phyloP scores from a whole-genome alignment of 78 protist genomes.

The Dictyostelium purpureum region DNA sequence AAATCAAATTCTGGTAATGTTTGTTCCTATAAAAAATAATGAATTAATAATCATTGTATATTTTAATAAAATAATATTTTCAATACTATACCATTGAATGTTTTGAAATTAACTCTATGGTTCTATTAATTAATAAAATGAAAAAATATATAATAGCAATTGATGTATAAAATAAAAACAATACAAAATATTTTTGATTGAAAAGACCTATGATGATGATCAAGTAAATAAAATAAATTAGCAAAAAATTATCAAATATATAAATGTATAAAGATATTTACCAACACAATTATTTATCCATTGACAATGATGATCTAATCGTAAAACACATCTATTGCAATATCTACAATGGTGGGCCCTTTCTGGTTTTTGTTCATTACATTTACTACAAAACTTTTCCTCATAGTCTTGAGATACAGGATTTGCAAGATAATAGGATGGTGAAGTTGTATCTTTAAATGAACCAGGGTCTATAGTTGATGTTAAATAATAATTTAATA shows the following conservation, averaged over 20 bases:
- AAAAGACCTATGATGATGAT: no score
- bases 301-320: constrained; percentile 91
- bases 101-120: not conserved
- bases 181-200: constrained; percentile 84
- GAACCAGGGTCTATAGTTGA: constrained; percentile 41
- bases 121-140: constrained; percentile 14
- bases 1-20: constrained; percentile 26
- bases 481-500: constrained; percentile 27
- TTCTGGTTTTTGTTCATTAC: constrained; percentile 77
- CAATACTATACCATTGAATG: constrained; percentile 6
- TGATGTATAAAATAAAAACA: constrained; percentile 81
- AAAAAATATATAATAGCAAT: constrained; percentile 54
- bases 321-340: constrained; percentile 83
- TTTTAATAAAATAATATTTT: not conserved
- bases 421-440: constrained; percentile 43
- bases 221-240: no score
- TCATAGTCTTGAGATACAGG: not conserved
- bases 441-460: constrained; percentile 49
- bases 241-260: no score
- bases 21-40: not conserved
- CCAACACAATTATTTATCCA: constrained; percentile 90
- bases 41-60: not conserved
- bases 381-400: constrained; percentile 53
- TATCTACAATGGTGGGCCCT: constrained; percentile 91
- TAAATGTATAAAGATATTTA: no score